These are phyloP conservation scores for Acanthamoeba sp. DNA, from an alignment of 208 protist species.

Conservation along the genomic window DNA sequence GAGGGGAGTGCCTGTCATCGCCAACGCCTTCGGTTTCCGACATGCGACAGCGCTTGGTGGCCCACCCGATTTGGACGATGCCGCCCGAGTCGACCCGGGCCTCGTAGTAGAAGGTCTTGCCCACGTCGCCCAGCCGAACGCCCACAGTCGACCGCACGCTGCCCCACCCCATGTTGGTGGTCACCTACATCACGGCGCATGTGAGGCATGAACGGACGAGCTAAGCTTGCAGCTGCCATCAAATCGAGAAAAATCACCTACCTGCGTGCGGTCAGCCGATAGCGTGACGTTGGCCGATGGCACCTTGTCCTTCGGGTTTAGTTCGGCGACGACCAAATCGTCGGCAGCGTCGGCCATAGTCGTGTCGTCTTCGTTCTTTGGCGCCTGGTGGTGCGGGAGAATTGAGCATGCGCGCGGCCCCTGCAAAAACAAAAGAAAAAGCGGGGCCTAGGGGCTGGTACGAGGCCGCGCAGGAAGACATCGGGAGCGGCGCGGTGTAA, in stretches of 20 bases:
- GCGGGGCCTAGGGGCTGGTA: not conserved
- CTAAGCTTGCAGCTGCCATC: too few relatives aligned
- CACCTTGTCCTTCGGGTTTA: not conserved
- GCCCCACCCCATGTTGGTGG: conserved; percentile 12
- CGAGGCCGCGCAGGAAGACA: not conserved
- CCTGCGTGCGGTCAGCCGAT: conserved; percentile 27
- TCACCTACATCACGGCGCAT: not conserved
- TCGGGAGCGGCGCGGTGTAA: not conserved
- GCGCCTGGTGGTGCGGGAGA: not conserved
- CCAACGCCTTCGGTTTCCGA: not conserved
- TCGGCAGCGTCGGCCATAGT: not conserved
- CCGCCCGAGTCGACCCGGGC: conserved; percentile 44
- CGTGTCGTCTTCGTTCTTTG: not conserved
- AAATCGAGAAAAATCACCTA: not conserved
- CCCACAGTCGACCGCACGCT: not conserved
- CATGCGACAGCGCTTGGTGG: conserved; percentile 4
- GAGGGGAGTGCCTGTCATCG: not conserved
- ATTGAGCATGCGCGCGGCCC: not conserved
- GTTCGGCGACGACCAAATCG: not conserved
- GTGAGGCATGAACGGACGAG: not conserved
- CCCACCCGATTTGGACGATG: conserved; percentile 44
- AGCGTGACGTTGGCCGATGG: not conserved
- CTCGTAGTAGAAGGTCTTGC: conserved; percentile 40
- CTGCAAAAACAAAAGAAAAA: not conserved
- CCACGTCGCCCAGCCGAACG: conserved; percentile 30